Evolutionary conservation across 2,329 filamentous ascomycete genomes (phyloP), one percentile per base, ranked within the genome.

Genomic region (Sordariomycetes sp.): DNA sequence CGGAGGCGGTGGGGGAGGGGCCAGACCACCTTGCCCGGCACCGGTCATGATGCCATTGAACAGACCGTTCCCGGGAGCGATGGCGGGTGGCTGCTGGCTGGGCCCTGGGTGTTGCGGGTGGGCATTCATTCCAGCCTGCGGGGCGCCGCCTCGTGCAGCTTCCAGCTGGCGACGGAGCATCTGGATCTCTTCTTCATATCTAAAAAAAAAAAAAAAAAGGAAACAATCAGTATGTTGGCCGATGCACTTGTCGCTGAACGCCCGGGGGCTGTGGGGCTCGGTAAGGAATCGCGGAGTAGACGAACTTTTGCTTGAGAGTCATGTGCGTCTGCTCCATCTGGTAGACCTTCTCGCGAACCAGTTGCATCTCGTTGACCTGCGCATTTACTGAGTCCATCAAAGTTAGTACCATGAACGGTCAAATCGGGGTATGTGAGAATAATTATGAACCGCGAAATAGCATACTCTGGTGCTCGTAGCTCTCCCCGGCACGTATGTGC

Each of bases 21-120:
- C 90, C 62, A 90, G 88, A 61, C 89, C 90, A 66, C 87, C 88
- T 75, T 93, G 90, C 66, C 87, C 89, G 62, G 82, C 85, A 63
- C 93, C 93, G 59, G 92, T 85, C 90, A 99, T 97, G 69, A 97
- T 96, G 59, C 90, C 91, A 64, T 90, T 91, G 69, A 99, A 97
- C 48, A 97, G 80, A 68, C 95, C 94, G 70, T 88, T 93, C 28
- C 93, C 92, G 68, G 95, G 89, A 32, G 91, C 90, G 64, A 97
- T 89, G 55, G 90, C 92, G 40, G 94, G 93, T 61, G 89, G 88
- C 62, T 90, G 88, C 73, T 94, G 90, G 54, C 89, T 86, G 59
- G 90, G 88, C 51, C 87, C 90, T 60, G 83, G 83, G 63, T 94
- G 89, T 67, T 88, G 87, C 60, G 87, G 82, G 48, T 86, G 85